A percentile compares a stretch with the other conserved stretches of the same genome.
These are phyloP conservation scores for Cladosporium austrohemisphaericum DNA, from an alignment of 2,329 filamentous ascomycete genomes.

Conservation along the genomic window DNA sequence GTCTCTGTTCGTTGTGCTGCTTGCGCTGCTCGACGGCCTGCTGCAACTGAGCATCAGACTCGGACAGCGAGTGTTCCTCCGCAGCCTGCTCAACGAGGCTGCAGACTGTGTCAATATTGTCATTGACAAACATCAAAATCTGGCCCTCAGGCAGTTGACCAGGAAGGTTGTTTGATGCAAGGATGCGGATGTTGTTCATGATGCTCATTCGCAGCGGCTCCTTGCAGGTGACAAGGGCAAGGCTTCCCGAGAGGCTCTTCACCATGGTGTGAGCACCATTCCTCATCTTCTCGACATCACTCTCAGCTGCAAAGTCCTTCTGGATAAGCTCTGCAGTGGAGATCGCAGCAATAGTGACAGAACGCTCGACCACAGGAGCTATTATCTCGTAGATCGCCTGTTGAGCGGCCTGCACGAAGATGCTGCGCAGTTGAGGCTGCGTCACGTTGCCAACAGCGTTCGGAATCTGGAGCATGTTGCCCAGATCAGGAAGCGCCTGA, in stretches of 20 bases:
- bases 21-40: conserved; percentile 73
- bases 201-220: conserved; percentile 95
- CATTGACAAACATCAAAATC: conserved; percentile 97
- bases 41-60: conserved; percentile 93
- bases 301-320: conserved; percentile 94
- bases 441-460: conserved; percentile 71
- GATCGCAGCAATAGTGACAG: conserved; percentile 95
- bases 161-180: conserved; percentile 58
- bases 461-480: conserved; percentile 73
- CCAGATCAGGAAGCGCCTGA: conserved; percentile 78
- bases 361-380: conserved; percentile 92
- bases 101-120: conserved; percentile 91
- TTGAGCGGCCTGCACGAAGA: conserved; percentile 81
- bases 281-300: conserved; percentile 80
- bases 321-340: conserved; percentile 92
- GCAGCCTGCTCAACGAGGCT: conserved; percentile 93
- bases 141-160: conserved; percentile 86
- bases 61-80: conserved; percentile 84
- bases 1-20: conserved; percentile 68
- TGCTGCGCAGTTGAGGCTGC: conserved; percentile 61
- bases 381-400: conserved; percentile 95
- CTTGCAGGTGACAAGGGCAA: conserved; percentile 96
- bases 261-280: conserved; percentile 90
- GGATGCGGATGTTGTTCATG: conserved; percentile 92
- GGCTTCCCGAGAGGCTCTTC: conserved; percentile 85